Evolutionary conservation across 164 flowering plant genomes (phyloP), one percentile per base, ranked within the genome.

Genomic region (Warburgia ugandensis): DNA sequence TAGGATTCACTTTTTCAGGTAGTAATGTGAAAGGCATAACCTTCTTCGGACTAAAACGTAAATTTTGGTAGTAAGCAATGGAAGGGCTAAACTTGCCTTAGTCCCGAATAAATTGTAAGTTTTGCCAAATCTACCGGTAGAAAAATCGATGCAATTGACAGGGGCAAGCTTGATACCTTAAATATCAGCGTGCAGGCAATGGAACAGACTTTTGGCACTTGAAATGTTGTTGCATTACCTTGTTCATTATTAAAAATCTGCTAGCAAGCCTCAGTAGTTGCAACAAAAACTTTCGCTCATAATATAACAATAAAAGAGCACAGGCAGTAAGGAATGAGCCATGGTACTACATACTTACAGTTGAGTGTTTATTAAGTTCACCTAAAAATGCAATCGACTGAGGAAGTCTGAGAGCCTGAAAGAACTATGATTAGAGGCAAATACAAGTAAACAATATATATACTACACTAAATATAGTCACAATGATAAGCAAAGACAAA

Each of bases 351-450:
- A 21, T 16, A 28, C 33, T 26, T 32, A 21, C 22, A 26, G 21
- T 19, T 28, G 17, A 10, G 31, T 26, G 31, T 22, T 28, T 36
- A 40, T 29, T 12, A 10, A 13, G 3, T 3, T 7, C 12, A 73
- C 35, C 83, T 60, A 59, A 35, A 90, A 54, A 30, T 44, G 83
- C 80, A 91, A 45, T 35, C 70, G 65, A 38, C 71, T 45, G 38
- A 91, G 79, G 69, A 86, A 84, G 46, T 91, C 94, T 6, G 97
- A 79, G 29, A 91, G 79, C 89, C 97, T 86, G 92, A 46, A 70
- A 65, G 23, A 29, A 45, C 26, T 50, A 21, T 16, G 16, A 42
- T 38, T 16, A 33, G 20, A 47, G 25, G 30, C 31, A 28, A 9
- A 9, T 22, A 14, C 16, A 29, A 28, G 36, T 31, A 49, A 21